Evolutionary conservation across 495 filamentous ascomycete species (phyloP).

Genomic region (Cryomyces antarcticus): DNA sequence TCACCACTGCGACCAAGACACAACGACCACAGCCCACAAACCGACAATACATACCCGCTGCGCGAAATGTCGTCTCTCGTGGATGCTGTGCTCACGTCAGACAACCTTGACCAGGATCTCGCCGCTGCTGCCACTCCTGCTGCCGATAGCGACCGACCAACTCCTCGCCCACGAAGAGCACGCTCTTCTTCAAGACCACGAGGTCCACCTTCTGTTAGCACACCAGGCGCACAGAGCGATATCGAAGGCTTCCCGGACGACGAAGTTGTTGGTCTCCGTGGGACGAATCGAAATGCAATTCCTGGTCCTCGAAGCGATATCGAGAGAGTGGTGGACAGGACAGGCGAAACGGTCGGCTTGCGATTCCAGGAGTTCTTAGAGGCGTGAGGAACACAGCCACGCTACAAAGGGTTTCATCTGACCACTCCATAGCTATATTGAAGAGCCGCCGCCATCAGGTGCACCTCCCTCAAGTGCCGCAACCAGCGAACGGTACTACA

Average conservation of each 20-base stretch:
- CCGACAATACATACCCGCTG: too few relatives aligned
- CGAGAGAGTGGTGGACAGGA: slow-evolving; percentile 68
- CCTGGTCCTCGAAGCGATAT: slow-evolving; percentile 43
- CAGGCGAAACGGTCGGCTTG: slow-evolving; percentile 66
- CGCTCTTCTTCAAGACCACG: slow-evolving; percentile 37
- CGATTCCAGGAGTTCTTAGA: slow-evolving; percentile 82
- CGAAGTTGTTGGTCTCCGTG: slow-evolving; percentile 33
- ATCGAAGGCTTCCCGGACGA: slow-evolving; percentile 47
- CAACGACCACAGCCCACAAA: too few relatives aligned
- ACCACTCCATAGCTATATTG: slow-evolving; percentile 35
- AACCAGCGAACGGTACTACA: slow-evolving; percentile 82
- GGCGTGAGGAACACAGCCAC: slow-evolving; percentile 27
- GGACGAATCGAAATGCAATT: slow-evolving; percentile 34
- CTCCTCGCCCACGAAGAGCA: slow-evolving; percentile 7
- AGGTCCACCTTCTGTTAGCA: slow-evolving; percentile 45
- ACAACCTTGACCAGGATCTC: slow-evolving; percentile 6
- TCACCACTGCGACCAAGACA: too few relatives aligned
- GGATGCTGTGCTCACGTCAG: slow-evolving; percentile 14
- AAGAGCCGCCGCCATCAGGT: slow-evolving; percentile 52
- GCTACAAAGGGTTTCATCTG: neutral
- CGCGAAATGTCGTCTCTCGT: slow-evolving; percentile 15
- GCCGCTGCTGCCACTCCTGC: slow-evolving; percentile 7
- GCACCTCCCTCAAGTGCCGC: slow-evolving; percentile 54
- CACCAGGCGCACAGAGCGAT: slow-evolving; percentile 36
- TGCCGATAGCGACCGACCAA: slow-evolving; percentile 15